Conservation (phyloP, 495 filamentous ascomycete genomes). For the Talaromyces stipitatus region DNA sequence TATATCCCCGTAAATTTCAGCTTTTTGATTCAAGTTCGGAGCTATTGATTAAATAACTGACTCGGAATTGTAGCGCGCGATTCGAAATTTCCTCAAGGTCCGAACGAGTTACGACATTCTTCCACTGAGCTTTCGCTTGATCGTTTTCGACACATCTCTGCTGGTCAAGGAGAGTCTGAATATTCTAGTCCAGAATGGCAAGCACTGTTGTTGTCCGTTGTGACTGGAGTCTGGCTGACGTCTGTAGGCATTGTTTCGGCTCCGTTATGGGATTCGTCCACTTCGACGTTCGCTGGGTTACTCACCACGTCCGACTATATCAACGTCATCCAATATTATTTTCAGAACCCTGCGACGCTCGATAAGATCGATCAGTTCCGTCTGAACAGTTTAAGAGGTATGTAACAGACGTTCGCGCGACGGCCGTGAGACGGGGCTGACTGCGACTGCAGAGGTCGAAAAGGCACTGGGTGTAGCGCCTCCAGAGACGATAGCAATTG, state of each 20-base stretch:
- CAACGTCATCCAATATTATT: conserved; percentile 99
- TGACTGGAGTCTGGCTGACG: background rate
- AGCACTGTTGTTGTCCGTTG: conserved; percentile 13
- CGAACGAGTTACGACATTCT: conserved; percentile 97
- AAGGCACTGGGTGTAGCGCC: conserved; percentile 83
- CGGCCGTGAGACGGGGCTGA: background rate
- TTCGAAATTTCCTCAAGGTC: conserved; percentile 94
- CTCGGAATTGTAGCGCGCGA: conserved; percentile 56
- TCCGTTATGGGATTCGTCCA: conserved; percentile 93
- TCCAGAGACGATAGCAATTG: conserved; percentile 91
- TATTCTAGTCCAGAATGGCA: conserved; percentile 96
- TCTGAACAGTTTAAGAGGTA: conserved; percentile 85
- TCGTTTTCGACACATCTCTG: conserved; percentile 89
- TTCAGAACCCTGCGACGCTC: conserved; percentile 89
- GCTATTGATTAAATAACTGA: conserved; percentile 8
- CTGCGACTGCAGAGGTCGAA: conserved; percentile 66
- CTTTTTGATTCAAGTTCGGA: background rate
- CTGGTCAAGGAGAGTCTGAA: conserved; percentile 96
- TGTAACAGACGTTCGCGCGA: background rate
- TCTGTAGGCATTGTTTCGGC: conserved; percentile 89
- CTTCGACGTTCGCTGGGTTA: conserved; percentile 87
- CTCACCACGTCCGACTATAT: conserved; percentile 95
- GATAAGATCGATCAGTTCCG: conserved; percentile 90
- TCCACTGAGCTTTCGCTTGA: conserved; percentile 92
- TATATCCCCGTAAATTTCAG: background rate